Base-by-base conservation (phyloP, 2,329 filamentous ascomycete species). In the Diaporthe ampelina region DNA sequence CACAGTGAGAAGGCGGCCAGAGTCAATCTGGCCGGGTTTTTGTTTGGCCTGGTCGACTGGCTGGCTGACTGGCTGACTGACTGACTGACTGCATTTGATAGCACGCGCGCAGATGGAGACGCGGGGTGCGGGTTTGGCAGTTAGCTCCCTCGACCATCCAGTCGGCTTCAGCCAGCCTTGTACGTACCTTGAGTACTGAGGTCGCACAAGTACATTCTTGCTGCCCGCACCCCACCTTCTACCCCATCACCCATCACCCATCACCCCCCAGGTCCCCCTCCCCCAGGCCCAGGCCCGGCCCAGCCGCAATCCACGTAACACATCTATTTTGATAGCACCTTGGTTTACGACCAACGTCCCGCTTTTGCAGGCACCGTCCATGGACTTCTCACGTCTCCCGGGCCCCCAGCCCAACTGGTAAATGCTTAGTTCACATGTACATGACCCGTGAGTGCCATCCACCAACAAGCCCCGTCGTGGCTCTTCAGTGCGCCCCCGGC, bases 1-100 rank as follows among this genome's bases (percentile, higher is more conserved):
- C 58, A 29, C 17, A 45, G 43, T 35, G 58, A 61, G 58, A 61
- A 61, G 58, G 58, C 37, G 58, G 58, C 58, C n/a, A 61, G 29
- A 29, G 58, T 43, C 37, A 45, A 61, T 45, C 37, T 61, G 58
- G 58, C 58, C 37, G 11, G n/a, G n/a, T 10, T 40, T 24, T 24
- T 4, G n/a, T 40, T 29, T 29, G 29, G 29, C 29, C 4, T 29
- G 29, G 29, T 32, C 29, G 29, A 32, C 29, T 29, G 29, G 5
- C 29, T 29, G 29, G 5, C 29, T 29, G 35, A 37, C 35, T 37
- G 35, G 11, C 35, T 37, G 32, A 24, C n/a, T 37, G 32, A 26
- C 29, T 32, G 29, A 32, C 29, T 32, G 29, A 32, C 29, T 32
- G 29, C 29, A 29, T 4, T 29, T 29, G 29, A 29, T 29, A 29